Evolutionary conservation across 2,329 filamentous ascomycete species (phyloP).

Genomic region (Aspergillus fijiensis): DNA sequence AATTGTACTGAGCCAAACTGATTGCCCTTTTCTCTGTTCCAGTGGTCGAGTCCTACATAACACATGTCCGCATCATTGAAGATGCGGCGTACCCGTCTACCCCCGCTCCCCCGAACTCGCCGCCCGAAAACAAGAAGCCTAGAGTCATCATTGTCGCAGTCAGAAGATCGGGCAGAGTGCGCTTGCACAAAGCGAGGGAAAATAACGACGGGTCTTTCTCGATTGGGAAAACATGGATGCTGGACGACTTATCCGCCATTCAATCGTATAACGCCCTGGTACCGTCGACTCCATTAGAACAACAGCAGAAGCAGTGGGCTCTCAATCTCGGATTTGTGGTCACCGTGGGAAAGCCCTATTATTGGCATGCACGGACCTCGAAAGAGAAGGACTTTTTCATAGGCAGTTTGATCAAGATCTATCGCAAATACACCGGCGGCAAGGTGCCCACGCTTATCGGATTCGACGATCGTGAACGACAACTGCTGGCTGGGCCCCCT

Average conservation of each 20-base stretch:
- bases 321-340: conserved; percentile 82
- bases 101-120: conserved; percentile 78
- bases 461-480: conserved; percentile 77
- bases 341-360: conserved; percentile 90
- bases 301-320: conserved; percentile 70
- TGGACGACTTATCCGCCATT: conserved; percentile 82
- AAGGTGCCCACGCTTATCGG: conserved; percentile 75
- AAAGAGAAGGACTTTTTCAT: conserved; percentile 99
- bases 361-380: conserved; percentile 88
- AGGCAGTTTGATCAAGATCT: conserved; percentile 93
- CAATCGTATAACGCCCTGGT: conserved; percentile 72
- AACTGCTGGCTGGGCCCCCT: conserved; percentile 64
- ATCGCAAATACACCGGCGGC: conserved; percentile 90
- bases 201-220: conserved; percentile 93
- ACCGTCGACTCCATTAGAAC: conserved; percentile 59
- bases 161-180: conserved; percentile 84
- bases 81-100: conserved; percentile 78
- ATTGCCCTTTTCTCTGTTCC: conserved; percentile 15
- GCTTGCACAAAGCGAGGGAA: conserved; percentile 95
- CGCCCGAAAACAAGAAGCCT: conserved; percentile 74
- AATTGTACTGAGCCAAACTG: conserved; percentile 12
- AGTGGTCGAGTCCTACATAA: conserved; percentile 95
- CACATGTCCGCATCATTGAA: conserved; percentile 88
- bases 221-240: conserved; percentile 96
- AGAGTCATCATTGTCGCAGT: conserved; percentile 92